phyloP scores from a whole-genome alignment of 495 filamentous ascomycete genomes.

The Sordaria brevicollis region DNA sequence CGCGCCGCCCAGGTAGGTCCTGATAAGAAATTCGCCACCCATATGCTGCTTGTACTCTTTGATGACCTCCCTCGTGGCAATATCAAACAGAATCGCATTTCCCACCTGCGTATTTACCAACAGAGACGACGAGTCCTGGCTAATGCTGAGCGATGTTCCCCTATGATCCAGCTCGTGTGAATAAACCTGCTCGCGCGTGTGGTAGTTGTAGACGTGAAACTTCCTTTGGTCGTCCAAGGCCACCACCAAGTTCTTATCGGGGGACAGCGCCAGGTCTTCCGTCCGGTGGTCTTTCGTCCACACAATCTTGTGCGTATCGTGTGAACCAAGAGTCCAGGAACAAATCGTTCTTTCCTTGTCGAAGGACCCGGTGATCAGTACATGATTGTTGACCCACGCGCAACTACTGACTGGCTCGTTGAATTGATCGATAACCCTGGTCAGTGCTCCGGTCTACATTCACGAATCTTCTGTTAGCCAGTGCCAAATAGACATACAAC shows the following conservation, averaged over 20 bases:
- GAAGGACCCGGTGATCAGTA: constrained; percentile 72
- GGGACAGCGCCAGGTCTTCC: constrained; percentile 73
- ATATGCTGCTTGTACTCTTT: constrained; percentile 63
- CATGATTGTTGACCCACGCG: constrained; percentile 72
- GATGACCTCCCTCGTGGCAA: constrained; percentile 61
- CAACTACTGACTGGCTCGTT: constrained; percentile 75
- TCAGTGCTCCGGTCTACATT: constrained; percentile 55
- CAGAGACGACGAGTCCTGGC: constrained; percentile 63
- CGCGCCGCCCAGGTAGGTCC: constrained; percentile 78
- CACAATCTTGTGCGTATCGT: constrained; percentile 38
- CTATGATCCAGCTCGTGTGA: constrained; percentile 54
- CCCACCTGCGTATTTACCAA: constrained; percentile 74
- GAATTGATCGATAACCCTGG: constrained; percentile 56
- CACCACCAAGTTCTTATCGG: constrained; percentile 67
- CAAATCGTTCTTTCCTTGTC: constrained; percentile 56
- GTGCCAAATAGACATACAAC: background rate
- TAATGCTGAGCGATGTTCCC: constrained; percentile 71
- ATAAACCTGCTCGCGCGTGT: constrained; percentile 61
- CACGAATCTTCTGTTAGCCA: background rate
- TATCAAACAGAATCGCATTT: constrained; percentile 64
- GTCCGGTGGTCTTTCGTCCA: constrained; percentile 66
- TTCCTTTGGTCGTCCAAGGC: constrained; percentile 60
- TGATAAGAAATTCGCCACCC: constrained; percentile 64
- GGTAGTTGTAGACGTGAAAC: constrained; percentile 75
- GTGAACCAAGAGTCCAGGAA: constrained; percentile 51